Evolutionary conservation across 164 flowering plant genomes (phyloP).

Genomic region (Cinnamomum chago): DNA sequence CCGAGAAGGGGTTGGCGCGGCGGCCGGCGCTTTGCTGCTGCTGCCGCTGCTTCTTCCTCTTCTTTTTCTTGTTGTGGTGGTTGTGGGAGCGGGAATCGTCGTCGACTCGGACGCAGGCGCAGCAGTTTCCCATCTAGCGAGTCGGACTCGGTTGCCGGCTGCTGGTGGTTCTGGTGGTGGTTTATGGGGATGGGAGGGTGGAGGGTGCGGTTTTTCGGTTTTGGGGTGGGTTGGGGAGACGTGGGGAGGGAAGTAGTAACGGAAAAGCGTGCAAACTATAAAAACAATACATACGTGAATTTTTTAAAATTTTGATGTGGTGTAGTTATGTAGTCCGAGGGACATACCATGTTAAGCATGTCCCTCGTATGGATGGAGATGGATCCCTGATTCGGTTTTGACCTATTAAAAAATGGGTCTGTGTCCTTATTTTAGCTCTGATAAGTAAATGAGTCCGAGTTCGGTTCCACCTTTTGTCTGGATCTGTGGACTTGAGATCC

Average conservation of each 20-base stretch:
- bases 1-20: constrained; percentile 57
- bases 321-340: neutral
- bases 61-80: neutral
- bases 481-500: too few relatives aligned
- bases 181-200: neutral
- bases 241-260: neutral
- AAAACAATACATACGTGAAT: too few relatives aligned
- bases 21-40: constrained; percentile 7
- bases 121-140: constrained; percentile 42
- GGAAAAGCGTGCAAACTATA: neutral
- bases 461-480: too few relatives aligned
- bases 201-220: neutral
- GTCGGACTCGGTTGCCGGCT: neutral
- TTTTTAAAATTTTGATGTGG: neutral
- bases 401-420: too few relatives aligned
- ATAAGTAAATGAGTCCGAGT: too few relatives aligned
- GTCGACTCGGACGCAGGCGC: constrained; percentile 41
- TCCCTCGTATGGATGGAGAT: neutral
- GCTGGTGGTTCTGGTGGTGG: neutral
- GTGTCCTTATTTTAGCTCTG: too few relatives aligned
- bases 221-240: neutral
- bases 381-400: too few relatives aligned
- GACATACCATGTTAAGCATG: neutral
- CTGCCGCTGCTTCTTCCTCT: neutral
- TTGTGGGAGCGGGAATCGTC: neutral